Evolutionary conservation across 108 stramenopile species (phyloP), one percentile per base, ranked within the genome.

Genomic region (Epithemia pelagica): DNA sequence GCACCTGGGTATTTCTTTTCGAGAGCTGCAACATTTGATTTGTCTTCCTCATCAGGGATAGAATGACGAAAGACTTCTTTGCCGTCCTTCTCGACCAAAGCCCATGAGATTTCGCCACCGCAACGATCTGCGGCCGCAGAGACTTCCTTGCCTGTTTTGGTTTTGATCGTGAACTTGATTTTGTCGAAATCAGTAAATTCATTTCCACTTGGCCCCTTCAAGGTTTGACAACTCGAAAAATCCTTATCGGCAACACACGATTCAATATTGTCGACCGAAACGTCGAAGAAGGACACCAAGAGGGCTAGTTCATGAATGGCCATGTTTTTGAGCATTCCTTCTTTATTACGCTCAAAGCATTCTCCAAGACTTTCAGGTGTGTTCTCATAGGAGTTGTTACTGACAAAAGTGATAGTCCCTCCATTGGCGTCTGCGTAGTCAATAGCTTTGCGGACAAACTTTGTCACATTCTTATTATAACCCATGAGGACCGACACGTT

Each of bases 271-370:
- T 92, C 91, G 46, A 91, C 91, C 46, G 87, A 72, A 30, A 92
- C 91, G 71, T 91, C 91, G 70, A 85, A 95, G 77, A 92, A 95
- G 61, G 83, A 83, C 18, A 91, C 95, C 54, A 95, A 69, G 19
- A 95, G 77, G 32, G 91, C 91, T 22, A 92, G 78, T 74, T 95
- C 94, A 75, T 95, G 94, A 52, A 95, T 92, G 71, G 90, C 94
- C 94, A 95, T 95, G 82, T 95, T 95, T 85, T 95, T 95, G 31
- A 95, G 79, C 91, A 95, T 92, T 58, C 94, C 94, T 76, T 95
- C 94, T 66, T 83, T 78, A 63, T 95, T 95, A 55, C 94, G 88
- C 74, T 91, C 89, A 78, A 95, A 95, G 82, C 94, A 95, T 77
- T 95, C 94, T 71, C 90, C 91, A 46, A 95, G 87, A 8, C 83